Conservation (phyloP, 768 basidiomycete genomes). For the Dentipellis sp. region DNA sequence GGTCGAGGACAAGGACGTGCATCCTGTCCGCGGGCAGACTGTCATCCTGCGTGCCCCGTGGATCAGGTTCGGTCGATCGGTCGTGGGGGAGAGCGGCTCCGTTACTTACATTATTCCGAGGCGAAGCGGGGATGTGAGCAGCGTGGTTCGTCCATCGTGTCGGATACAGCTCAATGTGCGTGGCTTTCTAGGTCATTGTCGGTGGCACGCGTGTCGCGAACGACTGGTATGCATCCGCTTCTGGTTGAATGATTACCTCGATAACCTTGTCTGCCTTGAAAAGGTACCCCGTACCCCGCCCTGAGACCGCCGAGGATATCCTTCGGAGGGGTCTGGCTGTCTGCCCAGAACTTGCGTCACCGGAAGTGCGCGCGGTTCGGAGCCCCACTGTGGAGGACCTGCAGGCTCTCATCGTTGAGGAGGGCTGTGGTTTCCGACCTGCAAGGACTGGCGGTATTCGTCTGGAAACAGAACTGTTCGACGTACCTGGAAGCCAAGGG, state of each 20-base stretch:
- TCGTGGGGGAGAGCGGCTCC: conserved; percentile 28
- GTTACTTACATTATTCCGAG: conserved; percentile 62
- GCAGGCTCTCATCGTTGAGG: conserved; percentile 28
- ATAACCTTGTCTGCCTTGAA: background rate
- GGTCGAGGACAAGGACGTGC: conserved; percentile 38
- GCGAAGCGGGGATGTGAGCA: conserved; percentile 40
- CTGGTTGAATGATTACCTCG: background rate
- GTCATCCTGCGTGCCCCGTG: conserved; percentile 38
- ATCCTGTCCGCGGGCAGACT: conserved; percentile 39
- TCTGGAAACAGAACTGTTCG: conserved; percentile 38
- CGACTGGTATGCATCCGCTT: conserved; percentile 41
- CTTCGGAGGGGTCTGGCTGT: conserved; percentile 33
- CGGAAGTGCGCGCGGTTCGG: conserved; percentile 16
- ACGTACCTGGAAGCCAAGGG: conserved; percentile 16
- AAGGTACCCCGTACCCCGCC: conserved; percentile 59
- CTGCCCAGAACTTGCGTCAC: conserved; percentile 23
- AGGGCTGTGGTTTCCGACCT: conserved; percentile 56
- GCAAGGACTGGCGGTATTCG: conserved; percentile 60
- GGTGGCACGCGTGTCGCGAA: conserved; percentile 50
- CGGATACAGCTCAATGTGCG: background rate
- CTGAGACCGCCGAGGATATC: conserved; percentile 53
- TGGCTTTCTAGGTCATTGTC: conserved; percentile 34
- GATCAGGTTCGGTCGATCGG: conserved; percentile 41
- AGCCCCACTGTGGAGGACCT: conserved; percentile 29
- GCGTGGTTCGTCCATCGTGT: background rate